Percentiles rank a stretch among this genome's conserved stretches.
Evolutionary conservation across 257 asterid species (phyloP).

Genomic region (Ligustrum vulgare): DNA sequence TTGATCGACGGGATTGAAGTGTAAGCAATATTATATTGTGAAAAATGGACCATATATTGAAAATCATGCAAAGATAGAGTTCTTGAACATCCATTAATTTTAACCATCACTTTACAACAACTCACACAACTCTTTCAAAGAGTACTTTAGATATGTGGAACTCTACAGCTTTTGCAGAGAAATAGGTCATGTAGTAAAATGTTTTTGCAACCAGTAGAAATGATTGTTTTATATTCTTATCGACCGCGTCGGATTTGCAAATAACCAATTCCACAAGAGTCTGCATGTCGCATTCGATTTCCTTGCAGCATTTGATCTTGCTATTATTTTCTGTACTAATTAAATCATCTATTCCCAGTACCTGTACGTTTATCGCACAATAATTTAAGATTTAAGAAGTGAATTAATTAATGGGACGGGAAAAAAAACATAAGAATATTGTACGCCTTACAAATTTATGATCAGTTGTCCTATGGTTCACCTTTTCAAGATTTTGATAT

Average conservation of each 20-base stretch:
- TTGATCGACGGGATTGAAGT: too few species aligned
- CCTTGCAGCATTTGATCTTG: constrained; percentile 10
- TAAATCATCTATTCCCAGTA: background rate
- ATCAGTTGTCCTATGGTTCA: background rate
- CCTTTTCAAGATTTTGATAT: constrained; percentile 24
- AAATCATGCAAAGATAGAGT: too few species aligned
- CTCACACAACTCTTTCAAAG: constrained; percentile 32
- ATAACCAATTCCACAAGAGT: constrained; percentile 31
- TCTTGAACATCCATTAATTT: too few species aligned
- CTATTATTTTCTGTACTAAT: background rate
- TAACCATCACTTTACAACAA: too few species aligned
- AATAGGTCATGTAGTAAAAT: constrained; percentile 30
- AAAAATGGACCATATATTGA: too few species aligned
- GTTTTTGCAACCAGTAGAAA: constrained; percentile 40
- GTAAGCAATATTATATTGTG: too few species aligned
- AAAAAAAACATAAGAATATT: background rate
- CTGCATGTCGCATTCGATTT: constrained; percentile 34
- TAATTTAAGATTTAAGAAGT: background rate
- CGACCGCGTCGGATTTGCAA: constrained; percentile 18
- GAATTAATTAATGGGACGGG: too few species aligned
- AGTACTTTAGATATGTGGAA: constrained; percentile 36
- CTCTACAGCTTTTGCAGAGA: constrained; percentile 23
- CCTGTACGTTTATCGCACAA: background rate
- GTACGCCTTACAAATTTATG: too few species aligned
- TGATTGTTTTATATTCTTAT: constrained; percentile 36